Evolutionary conservation across 306 rosid species (phyloP).

Genomic region (Geum urbanum): DNA sequence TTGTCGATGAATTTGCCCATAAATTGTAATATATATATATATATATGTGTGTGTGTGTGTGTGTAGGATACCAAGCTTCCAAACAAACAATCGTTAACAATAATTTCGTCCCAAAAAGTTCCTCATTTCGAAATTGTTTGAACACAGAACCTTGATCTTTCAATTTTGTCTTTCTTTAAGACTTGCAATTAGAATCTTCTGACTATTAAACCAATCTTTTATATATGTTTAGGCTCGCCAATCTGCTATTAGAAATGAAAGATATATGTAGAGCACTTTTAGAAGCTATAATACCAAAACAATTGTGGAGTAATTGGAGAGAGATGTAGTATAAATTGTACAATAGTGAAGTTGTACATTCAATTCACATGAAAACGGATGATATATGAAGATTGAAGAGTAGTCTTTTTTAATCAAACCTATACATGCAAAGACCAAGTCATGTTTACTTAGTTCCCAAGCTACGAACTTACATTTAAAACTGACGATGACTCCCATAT

Average conservation of each 20-base stretch:
- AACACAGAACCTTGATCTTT: not conserved
- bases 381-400: not conserved
- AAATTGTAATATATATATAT: too few relatives aligned
- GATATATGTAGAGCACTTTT: not conserved
- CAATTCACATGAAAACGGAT: not conserved
- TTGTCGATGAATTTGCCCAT: not conserved
- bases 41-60: too few relatives aligned
- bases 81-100: not conserved
- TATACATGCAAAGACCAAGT: conserved; percentile 15
- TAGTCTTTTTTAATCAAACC: not conserved
- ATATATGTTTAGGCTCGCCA: not conserved
- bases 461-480: not conserved
- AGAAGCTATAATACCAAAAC: not conserved
- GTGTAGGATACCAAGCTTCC: not conserved
- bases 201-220: not conserved
- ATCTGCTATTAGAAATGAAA: not conserved
- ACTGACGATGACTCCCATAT: not conserved
- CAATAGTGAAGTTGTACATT: not conserved
- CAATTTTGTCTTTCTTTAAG: not conserved
- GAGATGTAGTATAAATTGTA: not conserved
- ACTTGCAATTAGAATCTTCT: not conserved
- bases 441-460: not conserved
- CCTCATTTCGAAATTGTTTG: not conserved
- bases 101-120: not conserved
- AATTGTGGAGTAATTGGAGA: not conserved